A percentile compares a stretch with the other conserved stretches of the same genome.
Conservation (phyloP, 805 yeast species). For the Saccharomycopsis sp. region DNA sequence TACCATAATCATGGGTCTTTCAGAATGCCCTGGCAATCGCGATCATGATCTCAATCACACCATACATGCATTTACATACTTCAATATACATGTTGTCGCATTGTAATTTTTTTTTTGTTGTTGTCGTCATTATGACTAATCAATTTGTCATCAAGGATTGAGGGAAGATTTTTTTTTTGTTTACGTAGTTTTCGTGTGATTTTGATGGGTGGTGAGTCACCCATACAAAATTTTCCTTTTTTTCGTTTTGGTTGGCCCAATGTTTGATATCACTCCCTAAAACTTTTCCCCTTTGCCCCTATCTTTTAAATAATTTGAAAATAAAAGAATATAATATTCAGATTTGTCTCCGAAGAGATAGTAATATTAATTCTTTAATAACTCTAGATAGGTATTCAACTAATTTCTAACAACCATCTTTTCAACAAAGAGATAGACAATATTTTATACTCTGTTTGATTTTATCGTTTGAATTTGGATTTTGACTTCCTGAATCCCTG, state of each 20-base stretch:
- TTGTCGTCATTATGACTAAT: too few relatives aligned
- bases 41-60: too few relatives aligned
- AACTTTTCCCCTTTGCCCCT: neutral
- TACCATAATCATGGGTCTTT: too few relatives aligned
- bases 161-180: neutral
- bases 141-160: too few relatives aligned
- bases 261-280: neutral
- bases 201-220: neutral
- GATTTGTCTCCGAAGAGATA: slow-evolving; percentile 18
- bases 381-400: too few relatives aligned
- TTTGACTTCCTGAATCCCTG: neutral
- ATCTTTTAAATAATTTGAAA: neutral
- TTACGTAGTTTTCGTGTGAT: neutral
- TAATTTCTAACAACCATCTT: too few relatives aligned
- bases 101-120: too few relatives aligned
- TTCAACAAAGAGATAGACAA: too few relatives aligned
- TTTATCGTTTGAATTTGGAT: neutral
- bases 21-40: too few relatives aligned
- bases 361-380: slow-evolving; percentile 6
- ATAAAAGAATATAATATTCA: neutral
- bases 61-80: too few relatives aligned
- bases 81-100: too few relatives aligned
- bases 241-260: neutral
- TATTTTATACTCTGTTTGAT: neutral
- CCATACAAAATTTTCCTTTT: neutral